A percentile compares a stretch with the other conserved stretches of the same genome.
Conservation (phyloP, 331 rosid species). For the Dryas integrifolia region DNA sequence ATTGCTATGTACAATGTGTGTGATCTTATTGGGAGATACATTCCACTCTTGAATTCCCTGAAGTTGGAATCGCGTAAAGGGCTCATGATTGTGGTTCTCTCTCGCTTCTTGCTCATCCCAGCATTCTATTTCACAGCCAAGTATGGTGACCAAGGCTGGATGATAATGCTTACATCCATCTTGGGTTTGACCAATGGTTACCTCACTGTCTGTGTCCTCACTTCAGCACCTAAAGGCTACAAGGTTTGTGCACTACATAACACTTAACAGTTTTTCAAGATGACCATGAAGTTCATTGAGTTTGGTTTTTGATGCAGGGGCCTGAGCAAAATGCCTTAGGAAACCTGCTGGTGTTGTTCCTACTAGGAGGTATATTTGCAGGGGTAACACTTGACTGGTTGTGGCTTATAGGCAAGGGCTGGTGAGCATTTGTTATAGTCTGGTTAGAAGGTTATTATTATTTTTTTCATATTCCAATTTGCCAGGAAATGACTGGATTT, state of each 20-base stretch:
- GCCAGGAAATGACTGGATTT: background rate
- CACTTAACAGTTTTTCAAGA: background rate
- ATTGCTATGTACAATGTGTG: conserved; percentile 73
- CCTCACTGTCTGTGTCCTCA: conserved; percentile 77
- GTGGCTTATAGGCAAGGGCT: conserved; percentile 88
- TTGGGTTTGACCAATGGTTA: conserved; percentile 88
- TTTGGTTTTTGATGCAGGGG: conserved; percentile 50
- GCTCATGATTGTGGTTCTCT: conserved; percentile 39
- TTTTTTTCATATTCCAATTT: background rate
- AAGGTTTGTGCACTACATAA: conserved; percentile 45
- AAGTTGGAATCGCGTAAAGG: conserved; percentile 64
- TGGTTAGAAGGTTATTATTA: background rate
- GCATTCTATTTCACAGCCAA: conserved; percentile 85
- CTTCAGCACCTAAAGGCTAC: conserved; percentile 93
- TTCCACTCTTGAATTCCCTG: conserved; percentile 52
- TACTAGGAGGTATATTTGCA: conserved; percentile 73
- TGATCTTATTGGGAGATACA: conserved; percentile 79
- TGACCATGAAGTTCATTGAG: background rate
- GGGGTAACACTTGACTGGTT: conserved; percentile 88
- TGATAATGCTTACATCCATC: conserved; percentile 79
- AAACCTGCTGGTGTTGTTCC: conserved; percentile 72
- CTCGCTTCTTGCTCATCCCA: conserved; percentile 71
- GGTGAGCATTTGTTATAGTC: conserved; percentile 42
- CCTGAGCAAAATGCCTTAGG: conserved; percentile 98
- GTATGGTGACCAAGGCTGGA: conserved; percentile 88